Base-by-base conservation (phyloP, 2,329 filamentous ascomycete genomes). In the Xylaria sp. region DNA sequence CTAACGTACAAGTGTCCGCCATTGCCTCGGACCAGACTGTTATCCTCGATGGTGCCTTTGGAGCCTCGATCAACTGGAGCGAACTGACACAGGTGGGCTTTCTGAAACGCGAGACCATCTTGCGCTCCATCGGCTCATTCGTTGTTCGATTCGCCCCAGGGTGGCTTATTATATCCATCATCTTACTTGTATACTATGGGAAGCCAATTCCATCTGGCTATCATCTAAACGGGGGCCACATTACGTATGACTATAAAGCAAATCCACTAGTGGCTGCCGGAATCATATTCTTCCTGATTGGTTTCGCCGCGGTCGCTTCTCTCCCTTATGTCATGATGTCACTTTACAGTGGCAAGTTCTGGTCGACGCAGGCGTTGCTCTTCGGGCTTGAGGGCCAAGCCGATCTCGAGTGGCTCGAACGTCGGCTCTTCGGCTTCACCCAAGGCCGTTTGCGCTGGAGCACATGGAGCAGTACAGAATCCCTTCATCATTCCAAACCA, bases 1-100 rank as follows among this genome's bases (percentile, higher is more conserved):
- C 81, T 0, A 71, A 65, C 0, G 76, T 74, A 55, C 77, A 78
- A 47, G 74, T 82, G 9, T 75, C 77, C 2, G 79, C 78, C 6
- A 72, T 79, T 1, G 78, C 75, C 3, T 69, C 74, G n/a, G 72
- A 78, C 33, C 76, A 81, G 54, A 81, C 76, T 4, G 74, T 82
- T 19, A 77, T 80, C 23, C 65, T 83, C 2, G 68, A 71, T 25
- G 63, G 66, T 6, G 67, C 66, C 1, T 60, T 63, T 25, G 67
- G 78, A 1, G 79, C 79, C 0, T 74, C 77, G 2, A 77, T 83
- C 23, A 74, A 75, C 2, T 83, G 81, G 81, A 76, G 80, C 2
- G 31, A 19, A 7, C 37, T 62, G 55, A 46, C 64, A 11, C 64
- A 49, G 21, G 43, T 67, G 1, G 59, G 58, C 2, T 67, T 67